These are phyloP conservation scores for Phytophthora pistaciae DNA, from an alignment of 352 stramenopile species.

Conservation along the genomic window DNA sequence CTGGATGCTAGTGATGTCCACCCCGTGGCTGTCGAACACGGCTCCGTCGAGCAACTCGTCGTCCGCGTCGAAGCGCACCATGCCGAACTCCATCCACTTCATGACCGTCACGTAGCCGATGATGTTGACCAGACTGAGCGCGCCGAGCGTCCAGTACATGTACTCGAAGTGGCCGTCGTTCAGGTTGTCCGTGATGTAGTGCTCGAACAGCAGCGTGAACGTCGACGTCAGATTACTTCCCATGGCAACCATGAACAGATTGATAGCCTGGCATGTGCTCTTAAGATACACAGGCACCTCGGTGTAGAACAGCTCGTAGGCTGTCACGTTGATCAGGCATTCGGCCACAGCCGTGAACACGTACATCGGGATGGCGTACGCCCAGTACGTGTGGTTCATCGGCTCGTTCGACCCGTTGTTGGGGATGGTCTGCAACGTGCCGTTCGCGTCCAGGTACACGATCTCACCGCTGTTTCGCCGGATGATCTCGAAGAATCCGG, in stretches of 20 bases:
- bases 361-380: constrained; percentile 85
- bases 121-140: constrained; percentile 78
- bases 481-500: constrained; percentile 84
- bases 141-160: constrained; percentile 90
- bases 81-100: constrained; percentile 90
- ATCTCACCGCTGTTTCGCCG: constrained; percentile 62
- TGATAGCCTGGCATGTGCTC: constrained; percentile 89
- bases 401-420: constrained; percentile 70
- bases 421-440: constrained; percentile 37
- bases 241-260: constrained; percentile 91
- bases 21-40: constrained; percentile 64
- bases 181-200: constrained; percentile 76
- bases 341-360: constrained; percentile 83
- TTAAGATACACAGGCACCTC: constrained; percentile 90
- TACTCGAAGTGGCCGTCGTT: constrained; percentile 90
- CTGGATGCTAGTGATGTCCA: constrained; percentile 76
- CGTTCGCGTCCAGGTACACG: constrained; percentile 36
- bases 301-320: constrained; percentile 91
- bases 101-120: constrained; percentile 81
- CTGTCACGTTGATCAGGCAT: constrained; percentile 90
- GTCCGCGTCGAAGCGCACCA: constrained; percentile 78
- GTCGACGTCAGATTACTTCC: constrained; percentile 90
- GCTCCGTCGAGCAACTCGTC: constrained; percentile 71
- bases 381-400: constrained; percentile 89
- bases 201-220: constrained; percentile 87